These are phyloP conservation scores for Astragalus glycyphyllos DNA, from an alignment of 306 rosid species.

Conservation along the genomic window DNA sequence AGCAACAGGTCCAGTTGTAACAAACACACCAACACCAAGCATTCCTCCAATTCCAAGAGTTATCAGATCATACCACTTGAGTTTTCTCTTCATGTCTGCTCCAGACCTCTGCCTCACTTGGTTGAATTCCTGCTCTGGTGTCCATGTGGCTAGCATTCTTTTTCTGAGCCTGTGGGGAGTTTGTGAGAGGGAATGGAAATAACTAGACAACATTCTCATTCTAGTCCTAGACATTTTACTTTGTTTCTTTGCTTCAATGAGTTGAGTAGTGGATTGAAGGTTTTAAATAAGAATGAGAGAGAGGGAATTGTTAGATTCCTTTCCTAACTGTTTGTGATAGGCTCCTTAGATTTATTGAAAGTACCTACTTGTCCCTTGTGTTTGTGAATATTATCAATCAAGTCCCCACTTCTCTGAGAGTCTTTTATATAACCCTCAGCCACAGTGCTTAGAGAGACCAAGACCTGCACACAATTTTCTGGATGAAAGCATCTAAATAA, in stretches of 20 bases:
- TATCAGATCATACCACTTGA: slow-evolving; percentile 78
- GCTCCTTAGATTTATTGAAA: slow-evolving; percentile 46
- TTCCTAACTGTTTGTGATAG: slow-evolving; percentile 33
- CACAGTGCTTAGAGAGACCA: slow-evolving; percentile 31
- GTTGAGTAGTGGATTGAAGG: slow-evolving; percentile 46
- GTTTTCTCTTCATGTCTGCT: slow-evolving; percentile 88
- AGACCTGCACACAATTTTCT: slow-evolving; percentile 34
- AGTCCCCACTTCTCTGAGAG: too few relatives aligned
- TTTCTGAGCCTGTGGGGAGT: slow-evolving; percentile 81
- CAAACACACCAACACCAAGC: slow-evolving; percentile 97
- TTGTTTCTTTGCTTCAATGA: slow-evolving; percentile 44
- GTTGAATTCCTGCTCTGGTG: slow-evolving; percentile 89
- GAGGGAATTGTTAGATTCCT: slow-evolving; percentile 47
- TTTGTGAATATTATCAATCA: neutral
- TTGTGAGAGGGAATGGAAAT: slow-evolving; percentile 72
- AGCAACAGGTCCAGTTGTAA: slow-evolving; percentile 87
- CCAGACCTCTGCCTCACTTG: slow-evolving; percentile 90
- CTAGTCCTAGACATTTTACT: slow-evolving; percentile 45
- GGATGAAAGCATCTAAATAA: slow-evolving; percentile 36
- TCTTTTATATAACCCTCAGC: too few relatives aligned
- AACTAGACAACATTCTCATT: slow-evolving; percentile 55
- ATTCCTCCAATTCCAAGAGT: slow-evolving; percentile 96
- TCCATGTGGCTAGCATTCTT: slow-evolving; percentile 94
- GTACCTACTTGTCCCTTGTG: slow-evolving; percentile 43
- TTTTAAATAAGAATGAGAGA: slow-evolving; percentile 60